Percentiles rank a stretch among this genome's conserved stretches.
Evolutionary conservation across 2,329 filamentous ascomycete species (phyloP).

Genomic region (Penicillium corylophilum): DNA sequence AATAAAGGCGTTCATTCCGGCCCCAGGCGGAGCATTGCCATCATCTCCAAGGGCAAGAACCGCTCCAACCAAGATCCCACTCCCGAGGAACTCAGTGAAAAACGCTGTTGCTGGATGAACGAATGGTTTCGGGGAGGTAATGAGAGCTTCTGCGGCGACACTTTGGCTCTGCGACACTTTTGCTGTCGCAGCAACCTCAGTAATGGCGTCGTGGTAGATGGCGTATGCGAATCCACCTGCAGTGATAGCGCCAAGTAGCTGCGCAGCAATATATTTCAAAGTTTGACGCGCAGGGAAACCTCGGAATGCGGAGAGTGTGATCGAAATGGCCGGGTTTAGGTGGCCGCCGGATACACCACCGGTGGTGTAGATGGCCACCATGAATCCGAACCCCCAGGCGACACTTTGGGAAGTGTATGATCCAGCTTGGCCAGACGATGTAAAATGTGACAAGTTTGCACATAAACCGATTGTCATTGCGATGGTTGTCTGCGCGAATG

Average conservation of each 20-base stretch:
- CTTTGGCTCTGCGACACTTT: slow-evolving; percentile 20
- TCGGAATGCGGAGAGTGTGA: slow-evolving; percentile 34
- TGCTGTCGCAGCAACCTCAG: slow-evolving; percentile 15
- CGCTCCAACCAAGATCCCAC: slow-evolving; percentile 31
- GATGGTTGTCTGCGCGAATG: not conserved
- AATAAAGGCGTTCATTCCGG: slow-evolving; percentile 40
- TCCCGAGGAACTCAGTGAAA: slow-evolving; percentile 39
- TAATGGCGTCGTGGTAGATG: slow-evolving; percentile 38
- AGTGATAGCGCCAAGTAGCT: slow-evolving; percentile 37
- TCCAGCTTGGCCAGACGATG: slow-evolving; percentile 19
- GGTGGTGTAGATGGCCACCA: slow-evolving; percentile 46
- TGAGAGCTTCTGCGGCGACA: not conserved
- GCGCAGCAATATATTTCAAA: slow-evolving; percentile 31
- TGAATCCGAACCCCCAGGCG: slow-evolving; percentile 32
- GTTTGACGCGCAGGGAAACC: slow-evolving; percentile 34
- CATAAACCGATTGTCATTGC: not conserved
- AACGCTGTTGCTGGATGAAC: slow-evolving; percentile 24
- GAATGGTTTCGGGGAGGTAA: not conserved
- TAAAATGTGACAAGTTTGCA: not conserved
- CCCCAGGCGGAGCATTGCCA: slow-evolving; percentile 45
- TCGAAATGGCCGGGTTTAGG: slow-evolving; percentile 49
- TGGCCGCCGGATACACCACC: slow-evolving; percentile 51
- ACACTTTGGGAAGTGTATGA: slow-evolving; percentile 19
- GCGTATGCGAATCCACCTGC: slow-evolving; percentile 36
- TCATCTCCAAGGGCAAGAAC: slow-evolving; percentile 44